Base-by-base conservation (phyloP, 805 yeast genomes). In the Metschnikowia anglica region DNA sequence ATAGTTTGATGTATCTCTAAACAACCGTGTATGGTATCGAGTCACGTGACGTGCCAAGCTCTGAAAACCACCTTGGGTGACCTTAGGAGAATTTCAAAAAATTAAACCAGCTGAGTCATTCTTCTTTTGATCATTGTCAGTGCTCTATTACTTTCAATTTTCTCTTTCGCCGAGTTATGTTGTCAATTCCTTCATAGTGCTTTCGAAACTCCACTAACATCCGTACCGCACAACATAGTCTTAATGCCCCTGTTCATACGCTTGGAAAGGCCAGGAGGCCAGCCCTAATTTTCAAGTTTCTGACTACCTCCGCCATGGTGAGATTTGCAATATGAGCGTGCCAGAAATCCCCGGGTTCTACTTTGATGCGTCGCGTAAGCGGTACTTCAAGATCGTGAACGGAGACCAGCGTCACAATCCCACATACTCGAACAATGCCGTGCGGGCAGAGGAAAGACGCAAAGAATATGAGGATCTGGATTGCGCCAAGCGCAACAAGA, bases 351-450 rank as follows among this genome's bases (percentile, higher is more conserved):
- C 70, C 3, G 71, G 71, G 0, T 65, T 48, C 37, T 57, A 58
- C 48, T 67, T 43, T 41, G 73, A 67, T 39, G 52, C 42, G 23
- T 52, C 44, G 30, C 56, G 51, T 37, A 55, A 53, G 6, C 51
- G 56, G 35, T 67, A 65, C 49, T 67, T 67, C 55, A 60, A 60
- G 39, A 59, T 67, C 17, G 49, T 55, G 9, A 66, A 67, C 34
- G 73, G 72, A 1, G 59, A 50, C 35, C 52, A 38, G 34, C 41
- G 47, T 13, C 43, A 26, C 39, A 47, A 52, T 26, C 38, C 48
- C 23, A 28, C 47, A 21, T 63, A 67, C 45, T 64, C 63, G 39
- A 66, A 66, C 46, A 66, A 58, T 32, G 19, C 55, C 1, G 53
- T 65, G 10, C 61, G 56, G 37, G 49, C 53, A 11, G 47, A 55